Base-by-base conservation (phyloP, 176 grass and related monocot genomes). In the Pharus latifolius region DNA sequence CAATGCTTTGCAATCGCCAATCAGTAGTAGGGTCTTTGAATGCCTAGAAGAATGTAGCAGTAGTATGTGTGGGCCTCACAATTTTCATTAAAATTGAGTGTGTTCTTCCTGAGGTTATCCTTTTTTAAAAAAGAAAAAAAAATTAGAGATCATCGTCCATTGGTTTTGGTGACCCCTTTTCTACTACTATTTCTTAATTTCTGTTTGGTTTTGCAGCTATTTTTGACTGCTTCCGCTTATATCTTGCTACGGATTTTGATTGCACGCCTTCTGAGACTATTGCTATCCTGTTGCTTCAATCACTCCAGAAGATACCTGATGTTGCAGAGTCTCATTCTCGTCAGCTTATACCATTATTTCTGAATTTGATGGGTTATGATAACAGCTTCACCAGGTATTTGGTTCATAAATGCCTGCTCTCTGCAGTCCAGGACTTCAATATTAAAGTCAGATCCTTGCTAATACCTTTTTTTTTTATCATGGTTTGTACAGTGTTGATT, bases 291-390 rank as follows among this genome's bases (percentile, higher is more conserved):
- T 88, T 97, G 54, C 86, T 97, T 83, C 83, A 85, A 53, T 82
- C 83, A 22, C 83, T 92, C 67, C 94, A 90, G 70, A 97, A 87
- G 78, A 87, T 90, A 51, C 74, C 94, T 70, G 86, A 97, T 71
- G 75, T 97, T 90, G 85, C 86, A 37, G 78, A 97, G 71, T 92
- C 94, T 77, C 78, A 74, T 38, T 97, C 94, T 62, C 89, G 86
- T 42, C 86, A 97, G 46, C 80, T 97, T 79, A 48, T 97, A 67
- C 89, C 94, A 32, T 69, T 97, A 55, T 97, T 97, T 83, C 78
- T 97, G 52, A 90, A 83, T 42, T 97, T 97, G 53, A 78, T 97
- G 73, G 94, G 94, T 57, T 97, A 97, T 76, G 60, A 87, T 82
- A 58, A 61, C 30, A 53, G 52, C 51, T 31, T 67, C 28, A 68